Conservation (phyloP, 352 stramenopile species). For the Globisporangium nunn region DNA sequence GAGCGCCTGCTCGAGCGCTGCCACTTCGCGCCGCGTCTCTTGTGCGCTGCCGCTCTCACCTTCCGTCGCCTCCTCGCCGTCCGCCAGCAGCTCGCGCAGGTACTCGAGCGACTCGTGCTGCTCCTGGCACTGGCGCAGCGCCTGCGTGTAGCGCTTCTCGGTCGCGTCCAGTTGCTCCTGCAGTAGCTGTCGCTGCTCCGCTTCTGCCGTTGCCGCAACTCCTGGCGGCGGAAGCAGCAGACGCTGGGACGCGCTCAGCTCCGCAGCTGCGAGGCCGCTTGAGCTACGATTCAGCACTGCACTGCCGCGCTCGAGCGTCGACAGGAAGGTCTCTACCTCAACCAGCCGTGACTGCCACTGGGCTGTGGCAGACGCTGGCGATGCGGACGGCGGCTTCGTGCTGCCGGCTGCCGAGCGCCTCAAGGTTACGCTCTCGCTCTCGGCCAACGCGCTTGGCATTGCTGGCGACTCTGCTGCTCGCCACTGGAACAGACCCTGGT, state of each 20-base stretch:
- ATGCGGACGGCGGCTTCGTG: not conserved
- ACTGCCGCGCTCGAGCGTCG: conserved; percentile 12
- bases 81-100: conserved; percentile 42
- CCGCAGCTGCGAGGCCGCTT: not conserved
- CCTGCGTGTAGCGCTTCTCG: conserved; percentile 68
- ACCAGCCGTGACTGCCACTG: conserved; percentile 37
- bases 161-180: conserved; percentile 59
- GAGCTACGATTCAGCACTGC: not conserved
- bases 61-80: conserved; percentile 21
- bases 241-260: not conserved
- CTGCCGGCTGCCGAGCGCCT: not conserved
- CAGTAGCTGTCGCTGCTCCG: conserved; percentile 20
- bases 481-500: conserved; percentile 45
- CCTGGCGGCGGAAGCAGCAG: not conserved
- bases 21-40: conserved; percentile 18
- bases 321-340: conserved; percentile 53
- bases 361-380: not conserved
- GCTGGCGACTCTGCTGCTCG: conserved; percentile 1
- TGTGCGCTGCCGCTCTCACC: not conserved
- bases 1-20: conserved; percentile 21
- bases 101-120: conserved; percentile 59
- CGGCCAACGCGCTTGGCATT: not conserved
- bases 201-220: not conserved
- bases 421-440: not conserved
- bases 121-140: conserved; percentile 59